A percentile compares a stretch with the other conserved stretches of the same genome.
Conservation (phyloP, 176 grass and related monocot species). For the Elymus sibiricus region DNA sequence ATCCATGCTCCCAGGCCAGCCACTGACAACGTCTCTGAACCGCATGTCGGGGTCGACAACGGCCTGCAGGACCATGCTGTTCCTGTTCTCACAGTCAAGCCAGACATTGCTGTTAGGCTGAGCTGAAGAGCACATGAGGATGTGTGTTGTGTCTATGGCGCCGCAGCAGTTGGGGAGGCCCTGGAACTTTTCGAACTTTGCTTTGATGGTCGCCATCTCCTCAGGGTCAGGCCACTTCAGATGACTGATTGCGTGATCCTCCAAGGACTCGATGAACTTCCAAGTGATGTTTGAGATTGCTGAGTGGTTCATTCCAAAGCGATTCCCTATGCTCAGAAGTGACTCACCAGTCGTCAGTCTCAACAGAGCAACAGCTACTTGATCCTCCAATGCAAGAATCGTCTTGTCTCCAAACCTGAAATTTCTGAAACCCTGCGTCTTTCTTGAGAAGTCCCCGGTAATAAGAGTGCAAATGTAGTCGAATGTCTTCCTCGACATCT, state of each 20-base stretch:
- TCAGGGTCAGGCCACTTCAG: slow-evolving; percentile 70
- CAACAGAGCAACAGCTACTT: slow-evolving; percentile 79
- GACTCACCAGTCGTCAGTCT: slow-evolving; percentile 82
- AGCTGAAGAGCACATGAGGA: slow-evolving; percentile 72
- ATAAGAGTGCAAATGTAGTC: slow-evolving; percentile 73
- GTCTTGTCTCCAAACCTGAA: slow-evolving; percentile 65
- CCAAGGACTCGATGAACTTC: slow-evolving; percentile 89
- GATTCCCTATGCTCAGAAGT: slow-evolving; percentile 57
- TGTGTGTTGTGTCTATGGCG: slow-evolving; percentile 76
- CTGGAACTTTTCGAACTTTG: slow-evolving; percentile 59
- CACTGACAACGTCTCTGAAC: slow-evolving; percentile 82
- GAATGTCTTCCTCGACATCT: slow-evolving; percentile 84
- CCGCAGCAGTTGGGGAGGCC: slow-evolving; percentile 89
- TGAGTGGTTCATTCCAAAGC: slow-evolving; percentile 85
- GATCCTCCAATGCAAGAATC: slow-evolving; percentile 63
- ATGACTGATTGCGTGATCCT: slow-evolving; percentile 50
- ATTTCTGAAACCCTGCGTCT: slow-evolving; percentile 53
- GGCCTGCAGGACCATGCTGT: slow-evolving; percentile 88
- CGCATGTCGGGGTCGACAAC: slow-evolving; percentile 81
- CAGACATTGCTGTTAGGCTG: slow-evolving; percentile 79
- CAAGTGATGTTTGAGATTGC: slow-evolving; percentile 91
- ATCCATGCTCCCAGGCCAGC: slow-evolving; percentile 87
- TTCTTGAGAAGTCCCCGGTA: slow-evolving; percentile 44
- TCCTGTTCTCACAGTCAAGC: slow-evolving; percentile 75
- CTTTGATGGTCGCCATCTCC: slow-evolving; percentile 62